Percentiles rank a stretch among this genome's conserved stretches.
These are phyloP conservation scores for Globisporangium paroecandrum DNA, from an alignment of 352 stramenopile genomes.

Conservation along the genomic window DNA sequence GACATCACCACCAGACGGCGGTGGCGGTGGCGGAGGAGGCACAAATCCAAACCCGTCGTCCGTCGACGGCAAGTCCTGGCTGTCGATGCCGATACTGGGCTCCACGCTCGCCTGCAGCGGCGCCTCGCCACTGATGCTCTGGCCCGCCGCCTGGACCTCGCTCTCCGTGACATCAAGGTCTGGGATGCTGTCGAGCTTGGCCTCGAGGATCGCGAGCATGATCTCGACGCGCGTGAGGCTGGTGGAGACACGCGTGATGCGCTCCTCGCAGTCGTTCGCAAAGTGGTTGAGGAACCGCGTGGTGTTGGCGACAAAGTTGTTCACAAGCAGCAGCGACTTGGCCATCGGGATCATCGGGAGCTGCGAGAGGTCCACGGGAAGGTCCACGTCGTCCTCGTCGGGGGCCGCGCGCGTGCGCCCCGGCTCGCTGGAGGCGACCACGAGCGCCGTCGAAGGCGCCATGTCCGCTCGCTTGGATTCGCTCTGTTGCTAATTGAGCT, in stretches of 20 bases:
- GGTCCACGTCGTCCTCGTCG: conserved; percentile 48
- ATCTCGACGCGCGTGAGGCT: conserved; percentile 84
- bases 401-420: conserved; percentile 10
- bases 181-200: conserved; percentile 82
- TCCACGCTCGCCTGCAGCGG: neutral
- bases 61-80: conserved; percentile 56
- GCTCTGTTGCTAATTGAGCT: neutral
- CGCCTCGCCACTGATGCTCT: conserved; percentile 25
- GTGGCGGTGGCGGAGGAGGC: conserved; percentile 47
- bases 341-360: conserved; percentile 64
- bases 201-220: conserved; percentile 77
- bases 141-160: conserved; percentile 40
- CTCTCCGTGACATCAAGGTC: conserved; percentile 69
- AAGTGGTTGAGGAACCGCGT: conserved; percentile 88
- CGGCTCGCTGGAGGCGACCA: conserved; percentile 30
- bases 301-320: conserved; percentile 86
- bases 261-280: conserved; percentile 78
- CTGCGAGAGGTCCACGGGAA: conserved; percentile 77
- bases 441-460: conserved; percentile 57
- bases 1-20: conserved; percentile 13
- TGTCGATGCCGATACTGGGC: conserved; percentile 50
- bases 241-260: conserved; percentile 61
- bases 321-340: conserved; percentile 82
- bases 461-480: conserved; percentile 7
- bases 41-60: conserved; percentile 27